A percentile compares a stretch with the other conserved stretches of the same genome.
Conservation (phyloP, 208 protist genomes). For the Herpetomonas samuelpessoai region DNA sequence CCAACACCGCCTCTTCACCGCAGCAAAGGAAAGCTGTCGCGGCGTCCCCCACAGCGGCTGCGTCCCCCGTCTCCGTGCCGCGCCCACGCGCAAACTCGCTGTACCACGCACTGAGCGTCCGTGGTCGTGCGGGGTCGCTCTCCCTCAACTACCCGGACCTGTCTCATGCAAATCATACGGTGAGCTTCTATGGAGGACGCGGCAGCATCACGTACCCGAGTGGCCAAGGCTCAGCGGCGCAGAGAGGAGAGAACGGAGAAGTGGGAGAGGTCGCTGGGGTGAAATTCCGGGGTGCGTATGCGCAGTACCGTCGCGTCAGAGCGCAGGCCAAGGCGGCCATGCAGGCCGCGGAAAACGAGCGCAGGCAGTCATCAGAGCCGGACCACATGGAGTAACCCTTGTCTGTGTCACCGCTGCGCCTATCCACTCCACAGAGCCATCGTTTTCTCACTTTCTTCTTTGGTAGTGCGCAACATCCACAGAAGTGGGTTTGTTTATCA, state of each 20-base stretch:
- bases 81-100: not conserved
- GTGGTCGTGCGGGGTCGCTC: not conserved
- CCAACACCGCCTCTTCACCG: slow-evolving; percentile 7
- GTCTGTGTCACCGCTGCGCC: not conserved
- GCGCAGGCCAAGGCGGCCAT: too few species aligned
- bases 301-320: not conserved
- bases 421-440: not conserved
- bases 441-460: slow-evolving; percentile 10
- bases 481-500: not conserved
- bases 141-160: not conserved
- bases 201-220: too few species aligned
- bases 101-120: not conserved
- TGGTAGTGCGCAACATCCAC: not conserved
- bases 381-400: not conserved
- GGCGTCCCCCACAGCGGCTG: not conserved
- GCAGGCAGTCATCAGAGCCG: not conserved
- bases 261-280: too few species aligned
- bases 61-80: slow-evolving; percentile 5
- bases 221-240: too few species aligned
- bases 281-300: not conserved
- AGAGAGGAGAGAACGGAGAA: too few species aligned
- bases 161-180: too few species aligned
- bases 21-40: not conserved
- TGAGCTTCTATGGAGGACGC: too few species aligned
- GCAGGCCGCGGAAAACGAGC: not conserved